Evolutionary conservation across 148 eudicot genomes (phyloP).

Genomic region (Polygonum maritimum): DNA sequence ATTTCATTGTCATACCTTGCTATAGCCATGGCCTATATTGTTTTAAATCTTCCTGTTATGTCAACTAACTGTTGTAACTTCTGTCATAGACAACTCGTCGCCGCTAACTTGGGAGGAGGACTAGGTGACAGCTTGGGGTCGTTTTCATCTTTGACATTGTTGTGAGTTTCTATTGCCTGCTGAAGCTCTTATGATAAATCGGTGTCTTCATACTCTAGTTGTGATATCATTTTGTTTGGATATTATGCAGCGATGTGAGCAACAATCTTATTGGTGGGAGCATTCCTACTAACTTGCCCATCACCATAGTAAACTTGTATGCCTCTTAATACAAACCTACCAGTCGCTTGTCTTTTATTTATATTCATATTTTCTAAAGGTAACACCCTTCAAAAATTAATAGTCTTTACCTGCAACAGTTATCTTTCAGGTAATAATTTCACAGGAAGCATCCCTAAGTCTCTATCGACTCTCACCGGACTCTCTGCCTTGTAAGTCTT

Average conservation of each 20-base stretch:
- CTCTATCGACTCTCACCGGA: conserved; percentile 49
- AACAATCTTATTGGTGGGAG: conserved; percentile 80
- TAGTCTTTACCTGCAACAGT: conserved; percentile 59
- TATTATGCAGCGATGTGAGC: conserved; percentile 59
- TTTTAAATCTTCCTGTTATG: conserved; percentile 8
- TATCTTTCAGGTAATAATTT: conserved; percentile 84
- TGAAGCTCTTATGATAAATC: conserved; percentile 7
- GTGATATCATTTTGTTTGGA: conserved; percentile 10
- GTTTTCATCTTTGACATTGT: conserved; percentile 51
- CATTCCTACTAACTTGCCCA: conserved; percentile 71
- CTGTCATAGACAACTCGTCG: conserved; percentile 43
- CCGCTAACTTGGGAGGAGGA: conserved; percentile 67
- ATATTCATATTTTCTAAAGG: not conserved
- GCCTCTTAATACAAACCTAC: conserved; percentile 13
- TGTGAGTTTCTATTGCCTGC: conserved; percentile 34
- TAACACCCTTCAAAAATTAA: conserved; percentile 14
- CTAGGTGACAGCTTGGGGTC: conserved; percentile 65
- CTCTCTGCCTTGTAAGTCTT: conserved; percentile 53
- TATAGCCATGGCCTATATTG: not conserved
- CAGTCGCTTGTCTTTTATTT: not conserved
- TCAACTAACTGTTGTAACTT: conserved; percentile 3
- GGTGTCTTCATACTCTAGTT: not conserved
- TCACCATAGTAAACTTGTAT: conserved; percentile 56
- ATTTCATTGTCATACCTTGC: not conserved
- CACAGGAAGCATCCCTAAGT: conserved; percentile 67